A percentile compares a stretch with the other conserved stretches of the same genome.
These are phyloP conservation scores for Paramecium biaurelia DNA, from an alignment of 73 alveolate species.

Conservation along the genomic window DNA sequence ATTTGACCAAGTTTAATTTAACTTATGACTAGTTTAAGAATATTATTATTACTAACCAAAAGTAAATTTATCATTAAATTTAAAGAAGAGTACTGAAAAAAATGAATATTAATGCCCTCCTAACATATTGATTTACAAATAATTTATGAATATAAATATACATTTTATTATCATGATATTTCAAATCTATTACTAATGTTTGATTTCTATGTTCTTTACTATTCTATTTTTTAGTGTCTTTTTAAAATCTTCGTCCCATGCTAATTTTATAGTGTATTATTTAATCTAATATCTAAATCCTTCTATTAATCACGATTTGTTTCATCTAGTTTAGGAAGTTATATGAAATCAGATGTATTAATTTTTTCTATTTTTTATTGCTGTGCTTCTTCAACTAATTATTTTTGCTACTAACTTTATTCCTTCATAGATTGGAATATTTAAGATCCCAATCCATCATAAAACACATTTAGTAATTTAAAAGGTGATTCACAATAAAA, in stretches of 20 bases:
- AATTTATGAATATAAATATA: neutral
- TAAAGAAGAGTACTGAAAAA: neutral
- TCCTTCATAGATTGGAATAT: constrained; percentile 22
- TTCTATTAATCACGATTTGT: neutral
- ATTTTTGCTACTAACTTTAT: neutral
- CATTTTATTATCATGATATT: neutral
- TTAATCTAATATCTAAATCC: neutral
- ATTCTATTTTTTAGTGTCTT: constrained; percentile 18
- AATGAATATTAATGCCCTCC: too few relatives aligned
- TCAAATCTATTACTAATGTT: constrained; percentile 8
- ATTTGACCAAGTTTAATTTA: too few relatives aligned
- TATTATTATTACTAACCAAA: too few relatives aligned
- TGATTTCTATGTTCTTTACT: neutral
- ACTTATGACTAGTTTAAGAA: too few relatives aligned
- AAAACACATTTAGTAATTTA: neutral
- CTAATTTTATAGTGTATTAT: neutral
- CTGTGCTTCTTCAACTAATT: neutral
- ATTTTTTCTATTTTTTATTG: neutral
- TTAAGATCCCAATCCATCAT: constrained; percentile 11
- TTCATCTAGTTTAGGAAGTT: constrained; percentile 26
- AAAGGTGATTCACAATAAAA: constrained; percentile 7
- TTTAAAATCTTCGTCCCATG: neutral
- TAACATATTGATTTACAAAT: too few relatives aligned
- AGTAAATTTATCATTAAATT: neutral
- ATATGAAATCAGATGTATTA: neutral